Conservation (phyloP, 2,329 filamentous ascomycete species). For the Aspergillus novoparasiticus region DNA sequence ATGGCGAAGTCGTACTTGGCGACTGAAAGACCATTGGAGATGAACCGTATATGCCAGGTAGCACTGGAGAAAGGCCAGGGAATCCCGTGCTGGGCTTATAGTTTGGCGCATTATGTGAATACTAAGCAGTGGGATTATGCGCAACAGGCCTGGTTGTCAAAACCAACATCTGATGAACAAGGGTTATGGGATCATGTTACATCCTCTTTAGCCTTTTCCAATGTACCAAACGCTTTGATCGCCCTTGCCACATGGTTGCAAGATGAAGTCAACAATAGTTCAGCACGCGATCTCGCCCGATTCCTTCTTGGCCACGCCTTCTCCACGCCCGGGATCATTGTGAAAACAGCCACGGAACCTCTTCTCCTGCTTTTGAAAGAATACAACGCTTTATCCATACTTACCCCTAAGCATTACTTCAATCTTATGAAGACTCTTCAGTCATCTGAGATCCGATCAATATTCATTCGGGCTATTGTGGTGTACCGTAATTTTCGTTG, state of each 20-base stretch:
- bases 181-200: conserved; percentile 18
- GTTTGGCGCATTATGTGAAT: conserved; percentile 35
- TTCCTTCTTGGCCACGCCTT: conserved; percentile 32
- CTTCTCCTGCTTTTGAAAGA: conserved; percentile 33
- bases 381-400: conserved; percentile 27
- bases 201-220: conserved; percentile 15
- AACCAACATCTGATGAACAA: conserved; percentile 17
- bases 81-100: conserved; percentile 31
- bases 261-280: conserved; percentile 1
- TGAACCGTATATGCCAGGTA: conserved; percentile 46
- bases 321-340: conserved; percentile 26
- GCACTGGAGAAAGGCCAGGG: conserved; percentile 33
- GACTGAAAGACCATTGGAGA: conserved; percentile 40
- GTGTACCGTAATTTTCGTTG: conserved; percentile 47
- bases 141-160: conserved; percentile 33
- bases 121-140: conserved; percentile 35
- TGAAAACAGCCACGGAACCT: conserved; percentile 31
- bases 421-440: conserved; percentile 33
- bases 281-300: conserved; percentile 18
- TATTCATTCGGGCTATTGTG: conserved; percentile 34
- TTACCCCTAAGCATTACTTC: conserved; percentile 31
- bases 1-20: conserved; percentile 48
- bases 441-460: conserved; percentile 28
- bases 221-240: conserved; percentile 25
- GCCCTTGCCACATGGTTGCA: conserved; percentile 26